Base-by-base conservation (phyloP, 2,329 filamentous ascomycete genomes). In the Aspergillus clavatus region DNA sequence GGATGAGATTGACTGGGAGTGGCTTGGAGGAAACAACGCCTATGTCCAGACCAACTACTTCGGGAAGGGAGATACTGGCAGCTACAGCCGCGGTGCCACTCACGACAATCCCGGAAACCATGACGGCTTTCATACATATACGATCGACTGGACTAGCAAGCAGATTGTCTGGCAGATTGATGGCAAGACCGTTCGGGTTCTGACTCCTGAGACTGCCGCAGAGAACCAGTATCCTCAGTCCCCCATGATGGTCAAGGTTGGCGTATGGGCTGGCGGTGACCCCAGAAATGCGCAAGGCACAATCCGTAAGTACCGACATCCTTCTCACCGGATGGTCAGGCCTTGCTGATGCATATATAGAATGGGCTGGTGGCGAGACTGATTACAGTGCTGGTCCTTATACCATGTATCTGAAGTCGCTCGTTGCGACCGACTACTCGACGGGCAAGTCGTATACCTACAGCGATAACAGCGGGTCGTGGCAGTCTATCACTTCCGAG, bases 11-110 rank as follows among this genome's bases (percentile, higher is more conserved):
- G 93, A 98, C 67, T 87, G 91, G 74, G 93, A 98, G 69, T 97
- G 90, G 88, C 80, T 98, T 19, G 93, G 93, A 46, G 82, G 84
- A 44, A 80, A 87, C 62, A 71, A 78, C 53, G 73, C 75, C 46
- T 77, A 95, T 67, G 87, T 95, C n/a, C 93, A 98, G 70, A 86
- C 83, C 57, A 98, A 98, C 71, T 98, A 95, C 72, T 98, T 98
- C 58, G 89, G 89, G 66, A 95, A 97, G 70, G 93, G 91, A 42
- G 78, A 87, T 56, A 90, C 88, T 0, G 84, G 79, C 23, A 79
- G 79, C n/a, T 95, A 91, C 74, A 89, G 94, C 71, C 86, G 93
- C 45, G 90, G 88, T 51, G 83, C 86, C 47, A 90, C 88, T 66
- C 87, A 94, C 67, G 71, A 80, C 4, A 73, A 83, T 61, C 54